These are phyloP conservation scores for Cucurbitaria berberidis DNA, from an alignment of 2,329 filamentous ascomycete genomes.

Conservation along the genomic window DNA sequence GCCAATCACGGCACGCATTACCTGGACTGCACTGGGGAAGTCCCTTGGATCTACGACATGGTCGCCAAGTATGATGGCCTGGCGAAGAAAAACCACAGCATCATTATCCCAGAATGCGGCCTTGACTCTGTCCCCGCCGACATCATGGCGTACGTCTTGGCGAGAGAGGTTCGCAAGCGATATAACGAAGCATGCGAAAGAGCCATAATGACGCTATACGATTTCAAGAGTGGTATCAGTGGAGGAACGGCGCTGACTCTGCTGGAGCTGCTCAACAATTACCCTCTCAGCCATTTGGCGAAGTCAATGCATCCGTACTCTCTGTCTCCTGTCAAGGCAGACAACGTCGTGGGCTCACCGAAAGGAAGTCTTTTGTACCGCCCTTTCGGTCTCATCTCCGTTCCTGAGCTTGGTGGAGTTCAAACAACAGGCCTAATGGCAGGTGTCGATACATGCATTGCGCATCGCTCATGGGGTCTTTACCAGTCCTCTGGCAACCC, in stretches of 20 bases:
- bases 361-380: constrained; percentile 49
- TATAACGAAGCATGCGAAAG: constrained; percentile 58
- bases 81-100: constrained; percentile 65
- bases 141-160: constrained; percentile 61
- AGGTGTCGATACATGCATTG: constrained; percentile 61
- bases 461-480: constrained; percentile 66
- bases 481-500: constrained; percentile 48
- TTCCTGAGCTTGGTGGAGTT: constrained; percentile 65
- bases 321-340: constrained; percentile 54
- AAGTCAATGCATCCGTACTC: constrained; percentile 59
- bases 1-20: constrained; percentile 71
- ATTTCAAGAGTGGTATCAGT: constrained; percentile 56
- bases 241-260: constrained; percentile 70
- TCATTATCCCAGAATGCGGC: constrained; percentile 66
- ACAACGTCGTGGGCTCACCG: constrained; percentile 41
- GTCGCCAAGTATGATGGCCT: constrained; percentile 65
- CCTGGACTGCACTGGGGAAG: constrained; percentile 69
- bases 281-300: constrained; percentile 55
- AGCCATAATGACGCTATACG: constrained; percentile 60
- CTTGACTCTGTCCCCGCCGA: constrained; percentile 68
- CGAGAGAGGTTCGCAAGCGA: constrained; percentile 59
- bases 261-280: constrained; percentile 61
- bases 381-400: constrained; percentile 59
- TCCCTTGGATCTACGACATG: constrained; percentile 68
- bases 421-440: constrained; percentile 62